These are phyloP conservation scores for Apiospora arundinis DNA, from an alignment of 2,329 filamentous ascomycete species.

Conservation along the genomic window DNA sequence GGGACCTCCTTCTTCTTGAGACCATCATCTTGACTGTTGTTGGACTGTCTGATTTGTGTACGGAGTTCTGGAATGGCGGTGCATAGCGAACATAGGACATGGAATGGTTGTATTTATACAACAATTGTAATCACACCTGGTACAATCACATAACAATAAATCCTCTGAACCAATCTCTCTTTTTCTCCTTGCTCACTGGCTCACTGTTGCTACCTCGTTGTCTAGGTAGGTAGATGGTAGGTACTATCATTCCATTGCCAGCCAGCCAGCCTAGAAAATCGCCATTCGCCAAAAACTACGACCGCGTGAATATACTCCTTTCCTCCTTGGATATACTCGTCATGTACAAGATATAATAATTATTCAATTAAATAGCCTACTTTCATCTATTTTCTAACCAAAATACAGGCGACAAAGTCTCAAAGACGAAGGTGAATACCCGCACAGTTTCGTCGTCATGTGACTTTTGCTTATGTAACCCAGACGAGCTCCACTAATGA, in stretches of 20 bases:
- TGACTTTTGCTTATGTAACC: constrained; percentile 21
- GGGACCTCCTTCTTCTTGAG: not conserved
- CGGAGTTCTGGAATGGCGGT: constrained; percentile 9
- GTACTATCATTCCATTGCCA: too few relatives aligned
- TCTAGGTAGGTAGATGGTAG: too few relatives aligned
- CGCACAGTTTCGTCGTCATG: not conserved
- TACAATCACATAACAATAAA: not conserved
- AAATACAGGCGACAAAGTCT: not conserved
- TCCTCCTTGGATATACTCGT: too few relatives aligned
- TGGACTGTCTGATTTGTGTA: not conserved
- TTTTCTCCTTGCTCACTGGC: too few relatives aligned
- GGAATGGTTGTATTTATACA: constrained; percentile 8
- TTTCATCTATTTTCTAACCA: too few relatives aligned
- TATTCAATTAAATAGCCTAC: too few relatives aligned
- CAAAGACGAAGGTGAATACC: not conserved
- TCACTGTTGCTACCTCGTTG: too few relatives aligned
- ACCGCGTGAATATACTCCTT: too few relatives aligned
- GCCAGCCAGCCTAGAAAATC: too few relatives aligned
- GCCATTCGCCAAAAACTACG: too few relatives aligned
- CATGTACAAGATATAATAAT: too few relatives aligned
- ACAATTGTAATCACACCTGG: constrained; percentile 4
- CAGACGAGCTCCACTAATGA: not conserved
- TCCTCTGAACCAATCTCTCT: not conserved
- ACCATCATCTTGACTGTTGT: not conserved
- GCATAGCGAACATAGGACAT: constrained; percentile 16